Evolutionary conservation across 1,284 basidiomycete genomes (phyloP).

Genomic region (Cystobasidium slooffiae): DNA sequence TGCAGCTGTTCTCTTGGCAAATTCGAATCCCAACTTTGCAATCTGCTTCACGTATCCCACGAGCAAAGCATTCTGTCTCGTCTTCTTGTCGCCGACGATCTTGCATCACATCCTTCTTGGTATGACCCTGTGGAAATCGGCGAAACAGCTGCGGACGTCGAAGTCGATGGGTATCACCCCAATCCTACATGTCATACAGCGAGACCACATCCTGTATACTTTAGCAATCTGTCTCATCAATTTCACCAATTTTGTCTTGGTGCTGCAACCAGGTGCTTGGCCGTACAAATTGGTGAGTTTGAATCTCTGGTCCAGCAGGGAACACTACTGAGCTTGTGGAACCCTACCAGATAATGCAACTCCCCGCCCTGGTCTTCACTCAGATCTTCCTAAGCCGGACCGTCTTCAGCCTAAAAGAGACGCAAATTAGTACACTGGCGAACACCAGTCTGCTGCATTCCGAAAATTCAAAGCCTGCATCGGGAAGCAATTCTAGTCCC

Average conservation of each 20-base stretch:
- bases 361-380: slow-evolving; percentile 32
- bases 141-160: slow-evolving; percentile 18
- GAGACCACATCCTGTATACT: slow-evolving; percentile 39
- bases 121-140: slow-evolving; percentile 38
- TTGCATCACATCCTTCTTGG: slow-evolving; percentile 42
- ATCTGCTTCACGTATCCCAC: slow-evolving; percentile 43
- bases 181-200: slow-evolving; percentile 29
- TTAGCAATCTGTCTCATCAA: slow-evolving; percentile 45
- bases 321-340: background rate
- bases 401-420: slow-evolving; percentile 29
- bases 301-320: background rate
- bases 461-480: background rate
- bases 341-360: slow-evolving; percentile 23
- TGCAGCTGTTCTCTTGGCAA: slow-evolving; percentile 13
- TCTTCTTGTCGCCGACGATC: slow-evolving; percentile 42
- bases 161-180: slow-evolving; percentile 6
- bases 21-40: slow-evolving; percentile 14
- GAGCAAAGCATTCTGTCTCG: slow-evolving; percentile 18
- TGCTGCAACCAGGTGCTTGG: slow-evolving; percentile 33
- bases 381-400: slow-evolving; percentile 42
- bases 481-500: slow-evolving; percentile 5
- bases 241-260: slow-evolving; percentile 44
- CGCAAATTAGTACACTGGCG: background rate
- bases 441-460: background rate
- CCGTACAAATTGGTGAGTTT: slow-evolving; percentile 40